Base-by-base conservation (phyloP, 148 eudicot genomes). In the Rhododendron ferrugineum region DNA sequence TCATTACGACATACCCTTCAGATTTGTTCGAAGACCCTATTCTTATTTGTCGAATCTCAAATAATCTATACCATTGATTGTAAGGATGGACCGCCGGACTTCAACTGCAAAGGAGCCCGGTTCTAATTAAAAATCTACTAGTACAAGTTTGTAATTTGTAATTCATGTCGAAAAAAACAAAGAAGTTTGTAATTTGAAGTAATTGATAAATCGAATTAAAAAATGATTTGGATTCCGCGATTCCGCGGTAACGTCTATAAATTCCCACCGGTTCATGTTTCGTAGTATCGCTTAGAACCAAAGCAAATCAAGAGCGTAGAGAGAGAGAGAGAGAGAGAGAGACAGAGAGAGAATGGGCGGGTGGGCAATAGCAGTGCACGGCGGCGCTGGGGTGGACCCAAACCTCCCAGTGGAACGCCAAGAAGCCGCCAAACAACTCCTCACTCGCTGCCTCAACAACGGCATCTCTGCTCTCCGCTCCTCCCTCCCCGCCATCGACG, bases 331-430 rank as follows among this genome's bases (percentile, higher is more conserved):
- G 74, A 70, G 80, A 26, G 72, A 56, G 75, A 1, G 73, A 62
- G 85, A 36, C 4, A 66, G 78, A 75, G 76, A 80, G 28, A 79
- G 80, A 79, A 93, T 92, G 98, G 98, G 91, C 28, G 91, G 91
- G 60, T 94, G 98, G 98, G 98, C 98, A 5, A 96, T 96, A 80
- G 98, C 94, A 50, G 92, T 96, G 37, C 98, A 96, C 89, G 98
- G 98, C 28, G 98, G 98, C 56, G 98, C 98, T 3, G 98, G 98
- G 37, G 95, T 96, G 10, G 98, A 93, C 87, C 98, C 98, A 9
- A 93, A 89, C 73, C 98, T 96, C 79, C 95, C 98, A 11, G 52
- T 81, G 4, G 86, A 92, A 32, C 92, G 93, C 26, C 96, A 94
- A 87, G 95, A 92, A 23, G 80, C 88, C 46, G 98, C 98, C 84